These are phyloP conservation scores for Dactylellina cionopaga DNA, from an alignment of 2,329 filamentous ascomycete genomes.

Conservation along the genomic window DNA sequence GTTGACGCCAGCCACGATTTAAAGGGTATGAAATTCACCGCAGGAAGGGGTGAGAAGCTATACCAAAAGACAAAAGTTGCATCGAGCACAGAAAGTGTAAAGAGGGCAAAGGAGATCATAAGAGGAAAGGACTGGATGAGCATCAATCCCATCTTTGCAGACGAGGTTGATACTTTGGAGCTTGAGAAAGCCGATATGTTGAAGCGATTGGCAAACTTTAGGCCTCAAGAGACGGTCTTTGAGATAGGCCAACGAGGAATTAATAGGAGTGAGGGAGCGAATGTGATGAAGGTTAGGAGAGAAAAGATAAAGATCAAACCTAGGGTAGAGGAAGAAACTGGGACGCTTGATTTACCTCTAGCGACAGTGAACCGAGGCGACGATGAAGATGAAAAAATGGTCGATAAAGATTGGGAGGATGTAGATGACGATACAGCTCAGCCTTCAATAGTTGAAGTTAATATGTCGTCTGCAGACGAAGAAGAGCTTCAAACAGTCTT, in stretches of 20 bases:
- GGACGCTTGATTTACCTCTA: constrained; percentile 53
- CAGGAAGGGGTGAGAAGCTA: constrained; percentile 88
- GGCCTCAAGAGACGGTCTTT: constrained; percentile 94
- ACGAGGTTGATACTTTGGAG: constrained; percentile 73
- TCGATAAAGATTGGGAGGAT: constrained; percentile 56
- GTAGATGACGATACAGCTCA: constrained; percentile 59
- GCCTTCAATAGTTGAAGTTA: constrained; percentile 57
- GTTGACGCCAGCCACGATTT: constrained; percentile 81
- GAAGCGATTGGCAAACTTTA: constrained; percentile 85
- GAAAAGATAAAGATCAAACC: constrained; percentile 68
- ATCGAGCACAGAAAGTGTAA: constrained; percentile 88
- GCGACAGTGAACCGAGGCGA: constrained; percentile 59
- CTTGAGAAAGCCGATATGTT: constrained; percentile 85
- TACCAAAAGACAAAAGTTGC: constrained; percentile 90
- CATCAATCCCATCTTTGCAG: constrained; percentile 82
- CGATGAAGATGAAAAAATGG: constrained; percentile 60
- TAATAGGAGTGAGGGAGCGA: constrained; percentile 72
- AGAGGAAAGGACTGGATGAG: constrained; percentile 75
- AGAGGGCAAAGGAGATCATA: constrained; percentile 81
- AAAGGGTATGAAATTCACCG: constrained; percentile 74
- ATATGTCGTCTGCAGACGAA: constrained; percentile 71
- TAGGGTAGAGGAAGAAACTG: constrained; percentile 64
- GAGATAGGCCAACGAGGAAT: constrained; percentile 83
- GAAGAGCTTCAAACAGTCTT: constrained; percentile 76
- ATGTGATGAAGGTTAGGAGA: constrained; percentile 78